Conservation (phyloP, 2,329 filamentous ascomycete species). For the Botrytis tulipae region DNA sequence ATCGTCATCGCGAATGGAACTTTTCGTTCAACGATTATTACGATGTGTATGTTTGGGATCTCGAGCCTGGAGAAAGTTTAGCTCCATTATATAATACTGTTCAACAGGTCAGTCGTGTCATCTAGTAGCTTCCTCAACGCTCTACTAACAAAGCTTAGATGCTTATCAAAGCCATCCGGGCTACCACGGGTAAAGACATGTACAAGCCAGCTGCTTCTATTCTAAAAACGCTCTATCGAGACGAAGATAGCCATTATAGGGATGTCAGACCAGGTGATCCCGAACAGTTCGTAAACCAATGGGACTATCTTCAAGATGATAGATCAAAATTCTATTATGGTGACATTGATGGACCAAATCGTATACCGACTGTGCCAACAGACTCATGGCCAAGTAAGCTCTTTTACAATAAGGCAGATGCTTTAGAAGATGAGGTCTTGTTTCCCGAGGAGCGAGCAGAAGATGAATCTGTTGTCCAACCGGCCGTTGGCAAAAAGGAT, state of each 20-base stretch:
- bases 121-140: neutral
- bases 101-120: constrained; percentile 33
- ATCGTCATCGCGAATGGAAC: constrained; percentile 40
- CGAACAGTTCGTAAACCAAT: neutral
- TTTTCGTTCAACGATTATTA: constrained; percentile 46
- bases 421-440: constrained; percentile 43
- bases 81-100: constrained; percentile 37
- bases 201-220: constrained; percentile 40
- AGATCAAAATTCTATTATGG: constrained; percentile 10
- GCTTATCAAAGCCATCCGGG: constrained; percentile 42
- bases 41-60: constrained; percentile 45
- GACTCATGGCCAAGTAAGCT: constrained; percentile 29
- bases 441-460: constrained; percentile 41
- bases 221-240: constrained; percentile 41
- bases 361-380: neutral
- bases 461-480: neutral
- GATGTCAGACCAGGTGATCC: constrained; percentile 8
- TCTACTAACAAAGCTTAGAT: constrained; percentile 30
- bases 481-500: constrained; percentile 21
- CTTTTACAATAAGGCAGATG: constrained; percentile 44
- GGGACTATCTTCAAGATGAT: constrained; percentile 7
- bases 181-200: constrained; percentile 35
- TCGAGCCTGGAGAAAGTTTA: constrained; percentile 39
- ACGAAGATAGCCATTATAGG: constrained; percentile 30
- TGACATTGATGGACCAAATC: neutral